phyloP scores from a whole-genome alignment of 2,329 filamentous ascomycete species.

The Pyricularia grisea region DNA sequence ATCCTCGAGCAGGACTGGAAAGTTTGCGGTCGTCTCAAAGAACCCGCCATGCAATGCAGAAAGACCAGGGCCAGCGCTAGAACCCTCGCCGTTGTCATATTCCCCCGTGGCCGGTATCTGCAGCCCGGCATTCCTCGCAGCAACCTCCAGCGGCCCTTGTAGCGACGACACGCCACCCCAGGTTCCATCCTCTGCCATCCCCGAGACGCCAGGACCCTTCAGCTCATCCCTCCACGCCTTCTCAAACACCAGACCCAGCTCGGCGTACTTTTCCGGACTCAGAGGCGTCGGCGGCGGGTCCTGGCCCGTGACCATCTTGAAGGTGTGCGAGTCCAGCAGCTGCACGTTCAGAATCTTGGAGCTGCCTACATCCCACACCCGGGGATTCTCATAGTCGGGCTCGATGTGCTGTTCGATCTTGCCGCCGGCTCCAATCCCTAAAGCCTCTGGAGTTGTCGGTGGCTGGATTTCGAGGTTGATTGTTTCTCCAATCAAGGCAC shows the following conservation, averaged over 20 bases:
- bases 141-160: background rate
- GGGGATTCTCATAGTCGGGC: conserved; percentile 1
- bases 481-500: background rate
- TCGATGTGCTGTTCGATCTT: background rate
- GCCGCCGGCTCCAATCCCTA: background rate
- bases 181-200: background rate
- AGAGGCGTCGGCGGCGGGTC: conserved; percentile 1
- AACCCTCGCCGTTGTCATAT: background rate
- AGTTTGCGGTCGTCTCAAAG: background rate
- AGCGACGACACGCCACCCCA: background rate
- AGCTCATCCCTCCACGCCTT: background rate
- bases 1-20: background rate
- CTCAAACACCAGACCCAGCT: background rate
- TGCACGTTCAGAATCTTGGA: conserved; percentile 2
- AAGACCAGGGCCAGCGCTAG: background rate
- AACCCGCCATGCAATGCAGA: background rate
- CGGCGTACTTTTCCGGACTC: background rate
- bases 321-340: conserved; percentile 3
- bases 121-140: background rate
- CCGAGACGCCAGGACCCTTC: background rate
- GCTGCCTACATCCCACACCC: background rate
- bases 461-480: background rate
- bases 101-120: background rate
- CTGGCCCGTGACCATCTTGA: background rate
- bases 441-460: background rate